Evolutionary conservation across 1,284 basidiomycete species (phyloP), one percentile per base, ranked within the genome.

Genomic region (Boletus calvinii): DNA sequence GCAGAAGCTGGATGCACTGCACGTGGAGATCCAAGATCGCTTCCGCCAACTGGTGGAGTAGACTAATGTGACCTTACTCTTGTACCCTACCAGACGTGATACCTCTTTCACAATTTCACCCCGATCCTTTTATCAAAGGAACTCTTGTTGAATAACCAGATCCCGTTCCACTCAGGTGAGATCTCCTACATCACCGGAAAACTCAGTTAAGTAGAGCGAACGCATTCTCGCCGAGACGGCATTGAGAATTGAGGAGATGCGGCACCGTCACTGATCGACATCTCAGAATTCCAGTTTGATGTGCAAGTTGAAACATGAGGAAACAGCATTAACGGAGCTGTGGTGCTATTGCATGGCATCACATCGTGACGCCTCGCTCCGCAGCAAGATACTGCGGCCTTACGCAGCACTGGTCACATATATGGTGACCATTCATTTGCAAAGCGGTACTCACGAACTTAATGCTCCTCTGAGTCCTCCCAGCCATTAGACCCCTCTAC

Each of bases 21-120:
- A 94, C 70, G 72, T 73, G 55, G 92, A 94, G 73, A 94, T 95
- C 59, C 87, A 89, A 65, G 92, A 94, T 72, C 92, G 89, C 64
- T 94, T 95, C 79, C 81, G 91, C 56, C 85, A 90, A 70, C 72
- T 94, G 69, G 87, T 80, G 63, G 92, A 94, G 76, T 94, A 80
- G 62, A 66, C 36, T 46, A 30, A 38, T 45, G 42, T 50, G 44
- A 30, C 39, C 20, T 47, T 46, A 15, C n/a, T 42, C n/a, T 46
- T 62, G 66, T 67, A 64, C 29, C 34, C 48, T 55, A 56, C 42
- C 55, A 48, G 47, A 46, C 51, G 38, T 59, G 64, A 68, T 66
- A 55, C 56, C 52, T 50, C 24, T 44, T 48, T 39, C 29, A 36
- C 40, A 38, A 56, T 35, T 44, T 41, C 37, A 29, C 9, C 11